Evolutionary conservation across 2,329 filamentous ascomycete genomes (phyloP), one percentile per base, ranked within the genome.

Genomic region (Aspergillus brasiliensis): DNA sequence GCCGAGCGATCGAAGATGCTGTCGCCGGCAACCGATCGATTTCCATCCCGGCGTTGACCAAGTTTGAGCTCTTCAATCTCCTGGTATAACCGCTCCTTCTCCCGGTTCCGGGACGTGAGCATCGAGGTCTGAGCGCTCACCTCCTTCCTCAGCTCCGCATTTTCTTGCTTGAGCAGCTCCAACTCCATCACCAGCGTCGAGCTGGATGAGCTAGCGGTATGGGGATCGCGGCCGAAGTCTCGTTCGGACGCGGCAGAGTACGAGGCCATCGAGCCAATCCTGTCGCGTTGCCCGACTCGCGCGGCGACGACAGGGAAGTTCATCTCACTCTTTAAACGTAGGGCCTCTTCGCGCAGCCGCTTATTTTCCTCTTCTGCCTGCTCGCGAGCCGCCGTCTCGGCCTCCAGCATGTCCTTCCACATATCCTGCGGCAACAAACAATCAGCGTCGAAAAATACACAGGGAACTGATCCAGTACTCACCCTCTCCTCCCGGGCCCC

Each of bases 61-160:
- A 98, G 87, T 78, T 98, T 99, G 63, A 99, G 82, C 62, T 97
- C 93, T 77, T 99, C 95, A 63, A 98, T 98, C 74, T 99, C 94
- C 72, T 97, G 92, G 75, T 98, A 96, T 8, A 99, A 82, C 5
- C 92, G 87, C 73, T 98, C 93, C 72, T 97, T 96, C 73, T 99
- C 95, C 25, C 92, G 90, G 71, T 97, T 97, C 23, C 95, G 86
- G 37, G 95, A 98, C 1, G 94, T 97, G 34, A 99, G 84, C 92
- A 99, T 98, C 0, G 93, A 97, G 0, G 93, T 96, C 74, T 99
- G 95, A 2, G 95, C 95, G 62, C 93, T 92, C 28, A 98, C 91
- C 75, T 98, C 93, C 56, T 93, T 90, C 56, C 94, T 87, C 31
- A 99, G 78, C 73, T 97, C 94, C 2, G 92, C 91, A 69, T 97